Evolutionary conservation across 495 filamentous ascomycete species (phyloP).

Genomic region (Aspergillus cavernicola): DNA sequence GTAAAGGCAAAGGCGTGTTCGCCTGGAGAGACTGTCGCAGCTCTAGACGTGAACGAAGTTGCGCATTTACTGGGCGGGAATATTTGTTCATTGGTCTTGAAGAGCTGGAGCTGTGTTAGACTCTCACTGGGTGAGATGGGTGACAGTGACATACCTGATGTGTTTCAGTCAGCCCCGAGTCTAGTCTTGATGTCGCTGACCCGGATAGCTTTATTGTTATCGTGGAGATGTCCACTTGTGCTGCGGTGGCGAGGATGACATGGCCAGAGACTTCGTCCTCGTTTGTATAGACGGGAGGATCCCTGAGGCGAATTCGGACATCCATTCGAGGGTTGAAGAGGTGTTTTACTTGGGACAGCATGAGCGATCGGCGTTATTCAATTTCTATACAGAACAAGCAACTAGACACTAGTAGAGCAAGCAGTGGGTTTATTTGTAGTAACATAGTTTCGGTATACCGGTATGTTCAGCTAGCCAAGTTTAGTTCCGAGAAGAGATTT

Average conservation of each 20-base stretch:
- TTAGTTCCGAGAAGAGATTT: too few species aligned
- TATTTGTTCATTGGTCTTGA: not conserved
- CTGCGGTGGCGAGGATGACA: not conserved
- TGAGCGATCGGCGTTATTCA: too few species aligned
- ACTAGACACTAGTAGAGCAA: too few species aligned
- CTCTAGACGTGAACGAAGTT: not conserved
- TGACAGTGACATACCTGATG: slow-evolving; percentile 16
- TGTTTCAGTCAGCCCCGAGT: not conserved
- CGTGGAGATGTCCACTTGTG: not conserved
- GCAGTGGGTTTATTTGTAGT: too few species aligned
- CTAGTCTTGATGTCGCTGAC: not conserved
- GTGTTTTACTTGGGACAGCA: not conserved
- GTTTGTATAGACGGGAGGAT: not conserved
- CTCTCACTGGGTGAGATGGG: too few species aligned
- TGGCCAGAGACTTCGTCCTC: not conserved
- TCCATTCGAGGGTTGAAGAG: not conserved
- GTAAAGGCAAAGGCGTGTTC: slow-evolving; percentile 8
- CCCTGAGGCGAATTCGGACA: not conserved
- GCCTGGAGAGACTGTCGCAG: slow-evolving; percentile 5
- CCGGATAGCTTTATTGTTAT: not conserved
- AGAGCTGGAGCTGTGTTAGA: not conserved
- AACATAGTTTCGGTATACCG: too few species aligned
- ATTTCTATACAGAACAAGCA: too few species aligned
- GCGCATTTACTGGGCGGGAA: slow-evolving; percentile 8
- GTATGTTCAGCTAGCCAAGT: too few species aligned